Evolutionary conservation across 441 rosid genomes (phyloP).

Genomic region (Omphalea diandra): DNA sequence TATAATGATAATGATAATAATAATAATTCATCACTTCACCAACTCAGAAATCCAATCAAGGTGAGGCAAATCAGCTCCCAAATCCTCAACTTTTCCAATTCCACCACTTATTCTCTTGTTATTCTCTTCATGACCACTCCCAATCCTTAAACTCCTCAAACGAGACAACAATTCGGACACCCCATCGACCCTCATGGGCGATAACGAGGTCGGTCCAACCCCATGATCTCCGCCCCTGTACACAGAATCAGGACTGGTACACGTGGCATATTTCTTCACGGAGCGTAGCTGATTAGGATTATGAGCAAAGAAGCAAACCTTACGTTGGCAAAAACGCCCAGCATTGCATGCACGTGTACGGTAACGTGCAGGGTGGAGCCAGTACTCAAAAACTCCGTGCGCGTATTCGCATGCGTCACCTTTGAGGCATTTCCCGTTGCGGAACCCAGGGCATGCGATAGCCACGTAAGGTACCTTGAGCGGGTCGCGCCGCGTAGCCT

Average conservation of each 20-base stretch:
- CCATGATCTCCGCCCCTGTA: slow-evolving; percentile 23
- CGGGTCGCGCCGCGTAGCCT: slow-evolving; percentile 91
- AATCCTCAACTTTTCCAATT: slow-evolving; percentile 25
- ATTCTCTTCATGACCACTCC: slow-evolving; percentile 27
- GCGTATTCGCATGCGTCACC: slow-evolving; percentile 73
- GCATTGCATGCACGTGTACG: slow-evolving; percentile 80
- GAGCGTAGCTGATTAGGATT: slow-evolving; percentile 70
- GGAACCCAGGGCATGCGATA: slow-evolving; percentile 64
- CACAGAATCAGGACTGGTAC: slow-evolving; percentile 26
- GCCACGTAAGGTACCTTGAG: slow-evolving; percentile 55
- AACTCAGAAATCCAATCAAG: slow-evolving; percentile 74
- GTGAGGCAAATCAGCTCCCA: slow-evolving; percentile 39
- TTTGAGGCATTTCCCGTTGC: slow-evolving; percentile 53
- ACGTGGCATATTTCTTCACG: slow-evolving; percentile 37
- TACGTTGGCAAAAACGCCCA: slow-evolving; percentile 65
- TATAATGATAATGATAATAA: background rate
- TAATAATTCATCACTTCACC: slow-evolving; percentile 49
- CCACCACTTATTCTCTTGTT: slow-evolving; percentile 7
- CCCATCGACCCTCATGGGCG: slow-evolving; percentile 25
- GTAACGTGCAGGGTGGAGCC: slow-evolving; percentile 83
- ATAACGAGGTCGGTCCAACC: slow-evolving; percentile 24
- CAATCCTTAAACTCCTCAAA: slow-evolving; percentile 39
- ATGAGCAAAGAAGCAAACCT: slow-evolving; percentile 92
- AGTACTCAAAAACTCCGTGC: slow-evolving; percentile 87
- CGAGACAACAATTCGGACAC: slow-evolving; percentile 36